Base-by-base conservation (phyloP, 371 early-diverging fungal genomes). In the Batkoa obscura region DNA sequence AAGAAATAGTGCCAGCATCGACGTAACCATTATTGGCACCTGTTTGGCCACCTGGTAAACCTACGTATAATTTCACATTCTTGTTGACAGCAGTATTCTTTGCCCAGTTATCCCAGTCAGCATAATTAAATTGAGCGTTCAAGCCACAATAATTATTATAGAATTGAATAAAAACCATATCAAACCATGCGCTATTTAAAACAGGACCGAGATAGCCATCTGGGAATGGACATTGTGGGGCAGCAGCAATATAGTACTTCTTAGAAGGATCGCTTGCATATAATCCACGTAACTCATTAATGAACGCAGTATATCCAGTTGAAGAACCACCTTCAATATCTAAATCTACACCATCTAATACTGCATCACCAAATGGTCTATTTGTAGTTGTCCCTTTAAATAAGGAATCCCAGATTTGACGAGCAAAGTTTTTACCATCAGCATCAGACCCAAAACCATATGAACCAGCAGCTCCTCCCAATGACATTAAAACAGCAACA, bases 101-200 rank as follows among this genome's bases (percentile, higher is more conserved):
- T 41, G 79, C 71, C 75, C 77, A 77, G 13, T 68, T 64, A 61
- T 78, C 69, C 80, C 79, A 70, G 37, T 68, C 63, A 55, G 69
- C 72, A 66, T 74, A 81, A 61, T 79, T 79, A 64, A 75, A 79
- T 1, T 33, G 15, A 2, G 15, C 5, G 6, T 36, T 42, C 8
- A 69, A 39, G 1, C 72, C 64, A 48, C 82, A 80, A 34, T 67
- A 69, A 60, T 81, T 80, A 68, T 83, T 83, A 67, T 83, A 83
- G 56, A 83, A 83, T 62, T 83, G 82, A n/a, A 82, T 74, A 62
- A 66, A 79, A 3, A 82, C 73, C 64, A 80, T 70, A 64, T 85
- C 86, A 49, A 85, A 71, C 61, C 78, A 73, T 0, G 76, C 69
- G 0, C 64, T 45, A 34, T 71, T 71, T 30, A 83, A 64, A 12